A percentile compares a stretch with the other conserved stretches of the same genome.
These are phyloP conservation scores for Penicillium aurantiogriseum DNA, from an alignment of 2,329 filamentous ascomycete species.

Conservation along the genomic window DNA sequence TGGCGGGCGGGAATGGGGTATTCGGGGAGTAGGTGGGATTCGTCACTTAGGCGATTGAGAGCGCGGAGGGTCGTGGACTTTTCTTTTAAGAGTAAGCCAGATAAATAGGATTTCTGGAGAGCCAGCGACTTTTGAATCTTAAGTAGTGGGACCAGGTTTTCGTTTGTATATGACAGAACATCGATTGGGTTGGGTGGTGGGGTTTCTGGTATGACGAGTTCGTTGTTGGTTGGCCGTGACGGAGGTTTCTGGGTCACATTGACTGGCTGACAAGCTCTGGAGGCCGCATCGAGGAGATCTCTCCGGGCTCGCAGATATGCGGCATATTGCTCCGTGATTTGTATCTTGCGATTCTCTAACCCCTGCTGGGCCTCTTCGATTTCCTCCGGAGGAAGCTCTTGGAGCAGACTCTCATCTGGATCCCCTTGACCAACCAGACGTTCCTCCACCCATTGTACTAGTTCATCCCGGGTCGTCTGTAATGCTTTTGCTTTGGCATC, in stretches of 20 bases:
- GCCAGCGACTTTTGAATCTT: slow-evolving; percentile 39
- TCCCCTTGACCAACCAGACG: slow-evolving; percentile 43
- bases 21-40: slow-evolving; percentile 45
- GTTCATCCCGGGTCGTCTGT: slow-evolving; percentile 47
- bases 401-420: slow-evolving; percentile 28
- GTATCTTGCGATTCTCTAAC: slow-evolving; percentile 33
- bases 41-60: slow-evolving; percentile 42
- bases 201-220: slow-evolving; percentile 13
- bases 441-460: slow-evolving; percentile 53
- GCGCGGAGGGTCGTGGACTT: slow-evolving; percentile 36
- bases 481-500: slow-evolving; percentile 38
- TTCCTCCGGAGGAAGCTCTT: slow-evolving; percentile 31
- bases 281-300: slow-evolving; percentile 36
- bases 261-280: slow-evolving; percentile 37
- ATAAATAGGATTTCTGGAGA: slow-evolving; percentile 39
- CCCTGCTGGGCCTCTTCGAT: slow-evolving; percentile 30
- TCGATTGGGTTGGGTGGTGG: slow-evolving; percentile 28
- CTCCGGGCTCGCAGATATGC: slow-evolving; percentile 39
- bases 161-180: slow-evolving; percentile 33
- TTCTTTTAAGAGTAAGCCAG: slow-evolving; percentile 40
- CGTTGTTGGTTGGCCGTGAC: slow-evolving; percentile 17
- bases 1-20: slow-evolving; percentile 40
- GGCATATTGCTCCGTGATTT: slow-evolving; percentile 38
- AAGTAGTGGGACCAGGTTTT: slow-evolving; percentile 35
- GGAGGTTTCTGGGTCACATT: slow-evolving; percentile 24